Conservation (phyloP, 805 yeast genomes). For the Lipomyces kockii region DNA sequence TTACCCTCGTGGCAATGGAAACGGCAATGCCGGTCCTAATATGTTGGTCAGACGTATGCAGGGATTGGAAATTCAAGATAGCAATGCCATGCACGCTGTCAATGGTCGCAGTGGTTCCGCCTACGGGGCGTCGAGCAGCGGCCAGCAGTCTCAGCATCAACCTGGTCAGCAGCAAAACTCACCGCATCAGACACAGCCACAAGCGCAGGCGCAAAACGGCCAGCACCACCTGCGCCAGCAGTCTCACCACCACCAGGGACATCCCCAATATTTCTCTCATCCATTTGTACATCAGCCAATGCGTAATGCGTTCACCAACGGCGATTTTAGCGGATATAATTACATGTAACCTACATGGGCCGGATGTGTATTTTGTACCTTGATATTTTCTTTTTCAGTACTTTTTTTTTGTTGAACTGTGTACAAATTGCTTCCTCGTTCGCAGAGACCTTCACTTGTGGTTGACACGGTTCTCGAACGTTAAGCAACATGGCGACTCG, state of each 20-base stretch:
- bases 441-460: background rate
- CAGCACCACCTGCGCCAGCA: slow-evolving; percentile 14
- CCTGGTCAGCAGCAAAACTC: background rate
- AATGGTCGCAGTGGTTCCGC: background rate
- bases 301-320: slow-evolving; percentile 8
- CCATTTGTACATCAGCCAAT: slow-evolving; percentile 3
- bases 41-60: slow-evolving; percentile 25
- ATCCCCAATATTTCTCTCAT: slow-evolving; percentile 13
- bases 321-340: slow-evolving; percentile 22
- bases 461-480: background rate
- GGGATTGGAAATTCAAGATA: slow-evolving; percentile 19
- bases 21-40: slow-evolving; percentile 3
- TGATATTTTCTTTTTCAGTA: background rate
- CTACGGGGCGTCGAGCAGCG: background rate
- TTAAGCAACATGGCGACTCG: background rate
- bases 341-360: slow-evolving; percentile 17
- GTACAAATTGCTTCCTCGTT: background rate
- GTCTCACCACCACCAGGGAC: slow-evolving; percentile 8
- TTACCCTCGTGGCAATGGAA: slow-evolving; percentile 3
- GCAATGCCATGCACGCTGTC: background rate
- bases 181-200: background rate
- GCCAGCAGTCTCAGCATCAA: background rate
- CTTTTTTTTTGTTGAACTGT: background rate
- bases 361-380: background rate
- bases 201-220: background rate